phyloP scores from a whole-genome alignment of 202 grass and related monocot genomes.

The Panicum virgatum region DNA sequence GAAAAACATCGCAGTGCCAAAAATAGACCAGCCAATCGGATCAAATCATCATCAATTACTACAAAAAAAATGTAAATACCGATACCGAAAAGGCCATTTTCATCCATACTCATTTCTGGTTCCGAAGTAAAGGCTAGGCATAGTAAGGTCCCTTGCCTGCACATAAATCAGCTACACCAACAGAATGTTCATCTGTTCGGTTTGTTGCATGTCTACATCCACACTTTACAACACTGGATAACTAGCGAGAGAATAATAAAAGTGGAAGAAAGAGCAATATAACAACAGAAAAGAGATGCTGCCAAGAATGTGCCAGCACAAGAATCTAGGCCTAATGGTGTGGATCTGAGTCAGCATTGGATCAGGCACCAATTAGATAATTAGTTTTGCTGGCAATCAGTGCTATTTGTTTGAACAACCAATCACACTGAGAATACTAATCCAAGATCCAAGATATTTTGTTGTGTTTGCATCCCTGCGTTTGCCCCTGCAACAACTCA shows the following conservation, averaged over 20 bases:
- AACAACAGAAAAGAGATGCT: background rate
- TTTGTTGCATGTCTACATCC: constrained; percentile 33
- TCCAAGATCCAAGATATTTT: constrained; percentile 27
- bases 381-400: background rate
- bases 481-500: constrained; percentile 13
- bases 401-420: constrained; percentile 22
- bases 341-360: constrained; percentile 55
- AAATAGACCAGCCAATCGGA: background rate
- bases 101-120: background rate
- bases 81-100: background rate
- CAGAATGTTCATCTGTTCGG: constrained; percentile 14
- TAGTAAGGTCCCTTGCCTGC: background rate
- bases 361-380: constrained; percentile 41
- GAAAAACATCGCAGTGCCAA: background rate
- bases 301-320: constrained; percentile 33
- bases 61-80: background rate
- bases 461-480: background rate
- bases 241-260: constrained; percentile 17
- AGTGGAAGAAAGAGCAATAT: background rate
- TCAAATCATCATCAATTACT: background rate
- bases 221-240: constrained; percentile 31
- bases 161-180: background rate
- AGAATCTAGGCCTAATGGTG: constrained; percentile 42
- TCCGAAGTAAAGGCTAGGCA: background rate
- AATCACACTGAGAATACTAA: constrained; percentile 19